These are phyloP conservation scores for Nicotiana attenuata DNA, from an alignment of 257 asterid species.

Conservation along the genomic window DNA sequence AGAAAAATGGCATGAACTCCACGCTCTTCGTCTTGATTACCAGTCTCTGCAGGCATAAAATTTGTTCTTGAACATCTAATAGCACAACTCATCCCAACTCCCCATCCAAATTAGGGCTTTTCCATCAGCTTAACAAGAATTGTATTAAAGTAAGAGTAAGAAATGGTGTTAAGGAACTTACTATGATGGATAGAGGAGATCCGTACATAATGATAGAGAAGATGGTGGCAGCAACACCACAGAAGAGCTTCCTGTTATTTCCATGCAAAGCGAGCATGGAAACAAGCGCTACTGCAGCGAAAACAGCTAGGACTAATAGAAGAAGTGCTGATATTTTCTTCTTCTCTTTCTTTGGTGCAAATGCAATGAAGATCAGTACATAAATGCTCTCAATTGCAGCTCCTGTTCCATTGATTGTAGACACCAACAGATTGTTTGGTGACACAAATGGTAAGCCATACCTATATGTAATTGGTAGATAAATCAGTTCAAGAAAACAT, in stretches of 20 bases:
- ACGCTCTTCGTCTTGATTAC: conserved; percentile 81
- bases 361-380: conserved; percentile 49
- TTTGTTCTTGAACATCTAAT: background rate
- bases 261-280: conserved; percentile 68
- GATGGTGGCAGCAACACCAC: conserved; percentile 70
- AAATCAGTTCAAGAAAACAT: background rate
- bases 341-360: conserved; percentile 57
- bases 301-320: conserved; percentile 32
- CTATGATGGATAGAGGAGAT: conserved; percentile 71
- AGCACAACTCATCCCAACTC: background rate
- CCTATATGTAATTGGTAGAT: conserved; percentile 37
- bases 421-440: conserved; percentile 67
- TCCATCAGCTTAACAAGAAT: background rate
- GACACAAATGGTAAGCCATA: conserved; percentile 90
- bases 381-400: conserved; percentile 51
- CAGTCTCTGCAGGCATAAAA: conserved; percentile 45
- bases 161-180: conserved; percentile 7
- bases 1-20: conserved; percentile 83
- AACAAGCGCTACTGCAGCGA: conserved; percentile 44
- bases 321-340: conserved; percentile 47
- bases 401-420: conserved; percentile 71
- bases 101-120: background rate
- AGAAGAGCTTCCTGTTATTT: conserved; percentile 45
- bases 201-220: conserved; percentile 87
- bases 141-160: background rate